A percentile compares a stretch with the other conserved stretches of the same genome.
These are phyloP conservation scores for Mycena indigotica DNA, from an alignment of 768 basidiomycete species.

Conservation along the genomic window DNA sequence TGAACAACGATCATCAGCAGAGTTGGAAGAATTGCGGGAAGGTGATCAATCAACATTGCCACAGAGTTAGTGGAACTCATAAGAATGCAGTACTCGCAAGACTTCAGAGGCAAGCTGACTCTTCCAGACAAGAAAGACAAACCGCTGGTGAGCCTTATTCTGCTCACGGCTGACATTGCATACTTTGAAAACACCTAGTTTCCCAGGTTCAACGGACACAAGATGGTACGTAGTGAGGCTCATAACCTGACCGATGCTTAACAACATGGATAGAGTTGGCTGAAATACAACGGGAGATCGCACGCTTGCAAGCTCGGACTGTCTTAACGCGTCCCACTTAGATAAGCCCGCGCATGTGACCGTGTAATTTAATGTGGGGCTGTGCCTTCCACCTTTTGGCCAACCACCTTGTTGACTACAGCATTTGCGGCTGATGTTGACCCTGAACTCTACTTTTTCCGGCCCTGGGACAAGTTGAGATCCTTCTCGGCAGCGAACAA, in stretches of 20 bases:
- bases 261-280: not conserved
- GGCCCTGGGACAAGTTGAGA: too few relatives aligned
- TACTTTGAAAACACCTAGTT: not conserved
- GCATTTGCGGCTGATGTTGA: too few relatives aligned
- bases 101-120: constrained; percentile 9
- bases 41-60: not conserved
- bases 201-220: not conserved
- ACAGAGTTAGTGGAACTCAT: not conserved
- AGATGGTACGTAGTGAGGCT: not conserved
- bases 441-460: too few relatives aligned
- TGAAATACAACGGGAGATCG: not conserved
- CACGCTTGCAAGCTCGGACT: not conserved
- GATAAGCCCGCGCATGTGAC: not conserved
- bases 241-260: not conserved
- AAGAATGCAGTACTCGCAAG: not conserved
- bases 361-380: too few relatives aligned
- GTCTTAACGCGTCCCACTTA: not conserved
- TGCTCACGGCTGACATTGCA: not conserved
- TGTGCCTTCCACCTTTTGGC: too few relatives aligned
- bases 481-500: too few relatives aligned
- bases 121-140: constrained; percentile 3
- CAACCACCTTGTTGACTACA: too few relatives aligned
- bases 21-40: constrained; percentile 16
- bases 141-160: constrained; percentile 1
- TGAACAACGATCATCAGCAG: constrained; percentile 12